phyloP scores from a whole-genome alignment of 495 filamentous ascomycete species.

The Friedmanniomyces endolithicus region DNA sequence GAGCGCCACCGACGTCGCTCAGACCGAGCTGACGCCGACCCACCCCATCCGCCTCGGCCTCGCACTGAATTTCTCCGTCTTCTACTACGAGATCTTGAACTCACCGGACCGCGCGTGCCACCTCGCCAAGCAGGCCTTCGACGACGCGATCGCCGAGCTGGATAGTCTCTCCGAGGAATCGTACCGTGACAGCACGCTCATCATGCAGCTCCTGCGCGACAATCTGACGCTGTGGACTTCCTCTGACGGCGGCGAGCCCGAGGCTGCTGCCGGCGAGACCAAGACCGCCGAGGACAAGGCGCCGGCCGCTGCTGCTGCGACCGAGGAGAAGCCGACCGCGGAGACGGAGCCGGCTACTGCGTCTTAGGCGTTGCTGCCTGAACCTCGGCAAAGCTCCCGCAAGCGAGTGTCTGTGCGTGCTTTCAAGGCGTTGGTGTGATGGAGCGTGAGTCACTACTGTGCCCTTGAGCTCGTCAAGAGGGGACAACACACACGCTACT shows the following conservation, averaged over 20 bases:
- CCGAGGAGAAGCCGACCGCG: conserved; percentile 7
- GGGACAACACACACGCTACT: too few species aligned
- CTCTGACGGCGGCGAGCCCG: conserved; percentile 76
- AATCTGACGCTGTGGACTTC: conserved; percentile 99
- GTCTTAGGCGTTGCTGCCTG: background rate
- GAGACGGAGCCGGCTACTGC: conserved; percentile 12
- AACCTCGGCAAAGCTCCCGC: background rate
- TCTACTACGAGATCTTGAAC: conserved; percentile 99
- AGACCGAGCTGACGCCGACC: conserved; percentile 93
- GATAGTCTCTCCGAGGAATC: conserved; percentile 98
- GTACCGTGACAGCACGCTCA: conserved; percentile 98
- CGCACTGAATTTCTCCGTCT: conserved; percentile 98
- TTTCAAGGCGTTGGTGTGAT: too few species aligned
- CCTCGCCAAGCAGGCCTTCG: conserved; percentile 97
- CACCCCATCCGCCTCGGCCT: conserved; percentile 98
- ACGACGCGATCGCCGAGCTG: conserved; percentile 98
- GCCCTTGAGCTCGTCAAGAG: too few species aligned
- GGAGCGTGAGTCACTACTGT: too few species aligned
- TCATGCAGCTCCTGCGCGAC: conserved; percentile 99
- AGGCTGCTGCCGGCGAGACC: conserved; percentile 46
- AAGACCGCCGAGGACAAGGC: conserved; percentile 41
- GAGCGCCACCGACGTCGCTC: conserved; percentile 89
- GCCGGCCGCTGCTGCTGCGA: conserved; percentile 33
- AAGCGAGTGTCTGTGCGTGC: background rate
- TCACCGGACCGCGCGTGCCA: conserved; percentile 98